These are phyloP conservation scores for Fistulifera pelliculosa DNA, from an alignment of 108 stramenopile species.

Conservation along the genomic window DNA sequence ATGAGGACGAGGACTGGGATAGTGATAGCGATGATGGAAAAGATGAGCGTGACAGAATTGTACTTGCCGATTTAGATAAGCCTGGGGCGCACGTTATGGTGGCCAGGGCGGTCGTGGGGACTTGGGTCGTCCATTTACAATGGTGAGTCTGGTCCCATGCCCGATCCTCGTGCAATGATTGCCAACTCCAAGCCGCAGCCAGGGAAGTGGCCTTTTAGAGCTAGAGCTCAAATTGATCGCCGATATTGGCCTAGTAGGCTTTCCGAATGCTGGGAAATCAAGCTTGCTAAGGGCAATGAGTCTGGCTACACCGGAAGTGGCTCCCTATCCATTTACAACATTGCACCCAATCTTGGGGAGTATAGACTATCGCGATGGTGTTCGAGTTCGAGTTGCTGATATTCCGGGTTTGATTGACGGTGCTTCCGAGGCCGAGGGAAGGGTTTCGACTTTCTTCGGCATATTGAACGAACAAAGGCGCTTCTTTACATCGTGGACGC, in stretches of 20 bases:
- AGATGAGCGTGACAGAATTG: constrained; percentile 20
- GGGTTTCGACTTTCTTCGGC: constrained; percentile 92
- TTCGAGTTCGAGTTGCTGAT: constrained; percentile 81
- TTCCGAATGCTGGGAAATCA: constrained; percentile 96
- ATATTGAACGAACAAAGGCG: constrained; percentile 86
- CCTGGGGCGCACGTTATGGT: constrained; percentile 63
- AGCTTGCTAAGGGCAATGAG: constrained; percentile 85
- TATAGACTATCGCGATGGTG: constrained; percentile 80
- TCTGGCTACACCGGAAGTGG: constrained; percentile 91
- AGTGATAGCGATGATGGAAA: constrained; percentile 14
- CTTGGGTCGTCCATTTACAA: constrained; percentile 51
- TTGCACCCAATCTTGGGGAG: constrained; percentile 89
- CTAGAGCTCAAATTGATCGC: constrained; percentile 94
- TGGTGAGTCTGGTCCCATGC: constrained; percentile 38
- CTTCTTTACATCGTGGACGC: constrained; percentile 77
- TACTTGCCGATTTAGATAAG: constrained; percentile 68
- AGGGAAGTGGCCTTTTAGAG: constrained; percentile 41
- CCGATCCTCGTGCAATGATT: constrained; percentile 31
- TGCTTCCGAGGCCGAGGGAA: constrained; percentile 86
- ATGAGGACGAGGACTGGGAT: constrained; percentile 13
- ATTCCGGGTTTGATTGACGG: constrained; percentile 96
- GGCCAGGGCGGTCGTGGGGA: constrained; percentile 64
- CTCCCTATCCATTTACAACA: constrained; percentile 97
- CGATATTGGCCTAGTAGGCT: constrained; percentile 94
- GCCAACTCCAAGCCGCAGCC: constrained; percentile 2